These are phyloP conservation scores for Sarcomyxa edulis DNA, from an alignment of 768 basidiomycete genomes.

Conservation along the genomic window DNA sequence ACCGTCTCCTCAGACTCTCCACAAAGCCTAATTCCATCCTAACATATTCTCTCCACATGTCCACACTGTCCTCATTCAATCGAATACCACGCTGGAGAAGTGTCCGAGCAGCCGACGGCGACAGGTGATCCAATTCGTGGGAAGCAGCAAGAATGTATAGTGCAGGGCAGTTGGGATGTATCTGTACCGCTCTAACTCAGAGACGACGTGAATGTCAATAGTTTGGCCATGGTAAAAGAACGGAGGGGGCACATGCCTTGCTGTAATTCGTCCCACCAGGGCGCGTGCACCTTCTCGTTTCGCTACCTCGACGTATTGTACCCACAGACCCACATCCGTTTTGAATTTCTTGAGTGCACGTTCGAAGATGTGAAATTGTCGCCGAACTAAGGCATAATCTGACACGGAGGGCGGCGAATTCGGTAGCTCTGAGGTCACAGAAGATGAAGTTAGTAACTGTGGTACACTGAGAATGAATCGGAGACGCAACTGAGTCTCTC, in stretches of 20 bases:
- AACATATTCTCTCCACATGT: constrained; percentile 88
- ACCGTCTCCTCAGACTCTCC: constrained; percentile 72
- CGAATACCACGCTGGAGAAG: constrained; percentile 84
- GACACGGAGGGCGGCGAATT: constrained; percentile 60
- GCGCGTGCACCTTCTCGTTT: constrained; percentile 75
- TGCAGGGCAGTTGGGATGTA: constrained; percentile 74
- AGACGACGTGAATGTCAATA: constrained; percentile 1
- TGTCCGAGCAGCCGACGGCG: constrained; percentile 75
- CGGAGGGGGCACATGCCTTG: constrained; percentile 48
- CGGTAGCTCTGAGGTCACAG: constrained; percentile 29
- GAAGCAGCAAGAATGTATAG: constrained; percentile 83
- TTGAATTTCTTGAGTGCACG: constrained; percentile 88
- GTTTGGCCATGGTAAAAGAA: not conserved
- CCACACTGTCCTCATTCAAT: constrained; percentile 62
- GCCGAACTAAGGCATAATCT: constrained; percentile 77
- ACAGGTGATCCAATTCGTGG: constrained; percentile 72
- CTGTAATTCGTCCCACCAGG: constrained; percentile 77
- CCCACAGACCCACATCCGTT: constrained; percentile 80
- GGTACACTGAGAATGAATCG: not conserved
- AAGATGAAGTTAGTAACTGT: not conserved
- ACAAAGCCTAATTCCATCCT: constrained; percentile 87
- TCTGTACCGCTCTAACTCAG: constrained; percentile 80
- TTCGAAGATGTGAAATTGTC: constrained; percentile 89
- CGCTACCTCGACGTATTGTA: constrained; percentile 83
- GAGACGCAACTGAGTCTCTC: constrained; percentile 60